These are phyloP conservation scores for Globisporangium iwayamae DNA, from an alignment of 352 stramenopile species.

Conservation along the genomic window DNA sequence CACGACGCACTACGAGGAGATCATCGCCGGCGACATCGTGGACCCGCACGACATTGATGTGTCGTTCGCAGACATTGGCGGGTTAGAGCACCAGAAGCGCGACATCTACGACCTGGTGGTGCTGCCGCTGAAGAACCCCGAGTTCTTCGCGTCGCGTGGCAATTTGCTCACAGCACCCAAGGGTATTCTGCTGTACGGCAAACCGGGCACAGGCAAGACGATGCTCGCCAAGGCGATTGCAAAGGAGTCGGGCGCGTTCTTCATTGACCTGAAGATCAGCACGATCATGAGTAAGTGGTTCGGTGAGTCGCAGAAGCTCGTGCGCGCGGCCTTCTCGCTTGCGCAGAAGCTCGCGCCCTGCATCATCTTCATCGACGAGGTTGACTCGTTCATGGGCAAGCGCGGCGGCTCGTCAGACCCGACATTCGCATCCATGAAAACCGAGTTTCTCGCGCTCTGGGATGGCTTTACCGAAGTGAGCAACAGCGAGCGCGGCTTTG, in stretches of 20 bases:
- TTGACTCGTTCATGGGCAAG: slow-evolving; percentile 92
- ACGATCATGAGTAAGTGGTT: slow-evolving; percentile 92
- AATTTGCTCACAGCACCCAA: slow-evolving; percentile 88
- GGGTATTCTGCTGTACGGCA: slow-evolving; percentile 81
- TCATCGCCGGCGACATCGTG: slow-evolving; percentile 93
- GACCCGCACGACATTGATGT: slow-evolving; percentile 91
- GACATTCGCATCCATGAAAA: slow-evolving; percentile 89
- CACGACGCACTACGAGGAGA: slow-evolving; percentile 86
- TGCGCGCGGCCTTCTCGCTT: slow-evolving; percentile 91
- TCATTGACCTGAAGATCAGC: slow-evolving; percentile 88
- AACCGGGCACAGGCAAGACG: slow-evolving; percentile 87
- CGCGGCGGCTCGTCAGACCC: slow-evolving; percentile 68
- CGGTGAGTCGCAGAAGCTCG: slow-evolving; percentile 91
- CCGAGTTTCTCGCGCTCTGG: slow-evolving; percentile 98
- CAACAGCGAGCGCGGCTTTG: slow-evolving; percentile 65
- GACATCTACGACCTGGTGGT: slow-evolving; percentile 97
- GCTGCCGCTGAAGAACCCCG: slow-evolving; percentile 87
- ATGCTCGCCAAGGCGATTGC: slow-evolving; percentile 95
- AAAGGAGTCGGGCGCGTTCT: slow-evolving; percentile 90
- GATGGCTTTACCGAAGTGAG: slow-evolving; percentile 92
- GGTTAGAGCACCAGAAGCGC: slow-evolving; percentile 94
- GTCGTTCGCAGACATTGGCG: slow-evolving; percentile 94
- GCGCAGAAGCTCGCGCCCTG: slow-evolving; percentile 93
- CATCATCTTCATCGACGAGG: slow-evolving; percentile 99
- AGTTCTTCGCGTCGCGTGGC: slow-evolving; percentile 88